phyloP scores from a whole-genome alignment of 768 basidiomycete species.

The Neoboletus subvelutipes region DNA sequence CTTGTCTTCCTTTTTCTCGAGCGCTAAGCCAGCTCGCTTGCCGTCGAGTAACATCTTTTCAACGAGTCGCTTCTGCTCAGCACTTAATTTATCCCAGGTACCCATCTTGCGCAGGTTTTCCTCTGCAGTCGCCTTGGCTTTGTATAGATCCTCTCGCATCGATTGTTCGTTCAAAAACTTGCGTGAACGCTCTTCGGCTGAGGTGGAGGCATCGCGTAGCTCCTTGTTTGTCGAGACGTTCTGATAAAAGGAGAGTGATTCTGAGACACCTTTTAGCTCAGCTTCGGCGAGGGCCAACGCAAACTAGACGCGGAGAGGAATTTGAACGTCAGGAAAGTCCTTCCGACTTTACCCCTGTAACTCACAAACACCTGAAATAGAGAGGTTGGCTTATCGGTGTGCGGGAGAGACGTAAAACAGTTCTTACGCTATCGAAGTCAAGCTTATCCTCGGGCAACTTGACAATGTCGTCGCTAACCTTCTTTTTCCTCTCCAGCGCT shows the following conservation, averaged over 20 bases:
- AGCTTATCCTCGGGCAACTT: slow-evolving; percentile 55
- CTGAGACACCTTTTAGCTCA: slow-evolving; percentile 45
- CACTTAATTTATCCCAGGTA: slow-evolving; percentile 56
- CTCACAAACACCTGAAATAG: slow-evolving; percentile 67
- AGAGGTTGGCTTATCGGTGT: neutral
- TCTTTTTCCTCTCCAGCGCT: slow-evolving; percentile 55
- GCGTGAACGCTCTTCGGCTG: slow-evolving; percentile 62
- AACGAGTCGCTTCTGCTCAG: slow-evolving; percentile 72
- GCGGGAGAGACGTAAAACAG: neutral
- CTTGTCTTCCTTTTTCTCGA: slow-evolving; percentile 61
- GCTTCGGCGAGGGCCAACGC: slow-evolving; percentile 63
- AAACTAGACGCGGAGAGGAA: slow-evolving; percentile 37
- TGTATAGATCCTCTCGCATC: slow-evolving; percentile 79
- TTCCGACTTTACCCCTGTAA: slow-evolving; percentile 8
- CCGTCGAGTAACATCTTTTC: slow-evolving; percentile 79
- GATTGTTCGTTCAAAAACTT: slow-evolving; percentile 72
- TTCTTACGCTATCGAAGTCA: slow-evolving; percentile 64
- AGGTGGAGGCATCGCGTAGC: slow-evolving; percentile 75
- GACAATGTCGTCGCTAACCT: slow-evolving; percentile 57
- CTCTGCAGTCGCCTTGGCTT: slow-evolving; percentile 65
- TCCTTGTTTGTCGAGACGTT: slow-evolving; percentile 73
- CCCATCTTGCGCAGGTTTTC: slow-evolving; percentile 64
- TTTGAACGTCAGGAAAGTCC: slow-evolving; percentile 18
- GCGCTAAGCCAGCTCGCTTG: slow-evolving; percentile 70
- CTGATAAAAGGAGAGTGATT: slow-evolving; percentile 74